Evolutionary conservation across 2,329 filamentous ascomycete genomes (phyloP).

Genomic region (Pseudogymnoascus sp.): DNA sequence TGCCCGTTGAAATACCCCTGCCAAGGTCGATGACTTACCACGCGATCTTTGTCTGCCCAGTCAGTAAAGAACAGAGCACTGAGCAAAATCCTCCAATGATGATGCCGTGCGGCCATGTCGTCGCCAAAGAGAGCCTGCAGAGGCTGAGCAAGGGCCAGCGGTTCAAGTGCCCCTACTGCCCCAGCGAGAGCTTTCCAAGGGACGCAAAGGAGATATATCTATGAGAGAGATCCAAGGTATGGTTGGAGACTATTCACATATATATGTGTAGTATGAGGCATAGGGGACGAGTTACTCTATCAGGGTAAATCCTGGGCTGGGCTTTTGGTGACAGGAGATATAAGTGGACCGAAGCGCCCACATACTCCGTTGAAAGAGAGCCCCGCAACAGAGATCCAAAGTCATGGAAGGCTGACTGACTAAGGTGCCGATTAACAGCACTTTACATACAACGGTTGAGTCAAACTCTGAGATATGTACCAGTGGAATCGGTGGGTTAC

Average conservation of each 20-base stretch:
- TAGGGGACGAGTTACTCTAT: not conserved
- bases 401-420: not conserved
- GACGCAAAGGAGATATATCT: conserved; percentile 47
- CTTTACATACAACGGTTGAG: not conserved
- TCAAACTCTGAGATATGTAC: not conserved
- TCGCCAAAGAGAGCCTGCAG: conserved; percentile 75
- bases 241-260: not conserved
- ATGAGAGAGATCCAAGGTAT: not conserved
- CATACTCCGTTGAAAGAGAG: not conserved
- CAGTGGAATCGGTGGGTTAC: not conserved
- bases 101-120: conserved; percentile 90
- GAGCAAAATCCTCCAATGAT: conserved; percentile 93
- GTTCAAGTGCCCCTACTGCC: conserved; percentile 97
- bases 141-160: conserved; percentile 68
- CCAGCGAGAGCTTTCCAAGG: conserved; percentile 67
- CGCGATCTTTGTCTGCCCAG: conserved; percentile 94
- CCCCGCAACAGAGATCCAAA: not conserved
- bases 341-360: not conserved
- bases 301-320: not conserved
- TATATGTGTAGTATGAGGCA: not conserved
- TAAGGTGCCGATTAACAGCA: not conserved
- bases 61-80: conserved; percentile 92
- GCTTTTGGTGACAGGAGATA: not conserved
- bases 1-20: conserved; percentile 67
- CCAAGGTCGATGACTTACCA: conserved; percentile 67